Percentiles rank a stretch among this genome's conserved stretches.
These are phyloP conservation scores for Luzula sylvatica DNA, from an alignment of 176 grass and related monocot genomes.

Conservation along the genomic window DNA sequence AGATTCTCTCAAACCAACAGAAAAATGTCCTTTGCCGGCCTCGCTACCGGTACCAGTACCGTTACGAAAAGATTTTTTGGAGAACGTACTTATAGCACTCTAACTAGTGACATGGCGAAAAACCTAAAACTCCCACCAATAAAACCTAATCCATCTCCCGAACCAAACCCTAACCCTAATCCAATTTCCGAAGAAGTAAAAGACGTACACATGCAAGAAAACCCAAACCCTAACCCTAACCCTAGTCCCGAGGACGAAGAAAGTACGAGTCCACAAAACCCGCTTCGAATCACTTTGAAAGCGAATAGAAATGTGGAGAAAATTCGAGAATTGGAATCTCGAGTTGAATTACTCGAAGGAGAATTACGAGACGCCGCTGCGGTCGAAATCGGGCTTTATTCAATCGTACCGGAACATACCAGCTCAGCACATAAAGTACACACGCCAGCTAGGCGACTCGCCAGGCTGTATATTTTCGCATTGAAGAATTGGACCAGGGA, in stretches of 20 bases:
- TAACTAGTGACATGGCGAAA: conserved; percentile 55
- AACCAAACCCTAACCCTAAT: conserved; percentile 36
- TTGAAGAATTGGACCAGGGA: conserved; percentile 57
- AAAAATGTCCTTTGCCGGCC: conserved; percentile 81
- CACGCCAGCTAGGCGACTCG: conserved; percentile 78
- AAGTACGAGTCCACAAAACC: conserved; percentile 34
- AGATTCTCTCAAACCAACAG: conserved; percentile 35
- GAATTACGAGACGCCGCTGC: conserved; percentile 83
- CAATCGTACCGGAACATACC: conserved; percentile 73
- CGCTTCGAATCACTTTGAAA: conserved; percentile 39
- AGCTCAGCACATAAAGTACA: conserved; percentile 96
- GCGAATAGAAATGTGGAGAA: conserved; percentile 52
- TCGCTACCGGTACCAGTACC: conserved; percentile 33
- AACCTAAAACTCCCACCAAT: conserved; percentile 54
- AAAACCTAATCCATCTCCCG: conserved; percentile 39
- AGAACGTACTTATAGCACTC: conserved; percentile 55
- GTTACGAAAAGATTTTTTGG: conserved; percentile 35
- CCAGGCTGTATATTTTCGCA: conserved; percentile 61
- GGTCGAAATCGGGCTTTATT: conserved; percentile 83
- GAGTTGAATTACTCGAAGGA: conserved; percentile 74
- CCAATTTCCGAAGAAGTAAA: conserved; percentile 41
- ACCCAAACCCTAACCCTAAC: conserved; percentile 30
- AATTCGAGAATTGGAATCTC: conserved; percentile 69
- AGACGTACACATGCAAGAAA: conserved; percentile 65
- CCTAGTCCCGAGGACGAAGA: conserved; percentile 29